These are phyloP conservation scores for Arachis monticola DNA, from an alignment of 331 rosid species.

Conservation along the genomic window DNA sequence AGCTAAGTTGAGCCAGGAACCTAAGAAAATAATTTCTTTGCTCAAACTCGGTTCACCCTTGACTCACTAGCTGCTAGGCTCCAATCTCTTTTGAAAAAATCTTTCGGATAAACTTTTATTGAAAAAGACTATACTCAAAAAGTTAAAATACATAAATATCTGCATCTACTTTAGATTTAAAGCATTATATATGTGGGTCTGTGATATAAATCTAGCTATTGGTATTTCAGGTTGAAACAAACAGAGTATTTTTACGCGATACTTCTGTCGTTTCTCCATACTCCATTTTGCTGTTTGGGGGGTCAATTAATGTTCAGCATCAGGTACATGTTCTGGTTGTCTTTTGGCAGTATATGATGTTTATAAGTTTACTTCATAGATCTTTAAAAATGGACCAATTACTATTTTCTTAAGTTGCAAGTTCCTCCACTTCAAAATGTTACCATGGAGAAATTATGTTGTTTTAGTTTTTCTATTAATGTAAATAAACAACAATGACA, in stretches of 20 bases:
- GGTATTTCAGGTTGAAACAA: slow-evolving; percentile 83
- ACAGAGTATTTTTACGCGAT: slow-evolving; percentile 79
- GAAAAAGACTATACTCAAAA: neutral
- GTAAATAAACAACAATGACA: too few relatives aligned
- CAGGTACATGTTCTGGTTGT: slow-evolving; percentile 58
- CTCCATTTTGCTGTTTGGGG: slow-evolving; percentile 91
- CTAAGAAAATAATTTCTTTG: neutral
- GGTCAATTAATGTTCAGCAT: slow-evolving; percentile 85
- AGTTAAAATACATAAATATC: neutral
- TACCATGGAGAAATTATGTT: neutral
- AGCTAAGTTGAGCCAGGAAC: neutral
- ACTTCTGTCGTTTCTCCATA: slow-evolving; percentile 88
- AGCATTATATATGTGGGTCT: slow-evolving; percentile 9
- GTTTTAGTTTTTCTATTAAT: slow-evolving; percentile 1
- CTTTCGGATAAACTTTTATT: neutral
- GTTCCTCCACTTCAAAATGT: neutral
- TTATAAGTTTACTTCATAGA: neutral
- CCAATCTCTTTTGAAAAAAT: neutral
- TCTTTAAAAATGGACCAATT: neutral
- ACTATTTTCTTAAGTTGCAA: neutral
- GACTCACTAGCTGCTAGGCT: neutral
- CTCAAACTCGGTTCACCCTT: neutral
- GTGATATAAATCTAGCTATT: slow-evolving; percentile 7
- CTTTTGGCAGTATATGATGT: slow-evolving; percentile 6
- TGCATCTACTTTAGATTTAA: neutral